Conservation (phyloP, 1,284 basidiomycete genomes). For the Polyporus tsugae region DNA sequence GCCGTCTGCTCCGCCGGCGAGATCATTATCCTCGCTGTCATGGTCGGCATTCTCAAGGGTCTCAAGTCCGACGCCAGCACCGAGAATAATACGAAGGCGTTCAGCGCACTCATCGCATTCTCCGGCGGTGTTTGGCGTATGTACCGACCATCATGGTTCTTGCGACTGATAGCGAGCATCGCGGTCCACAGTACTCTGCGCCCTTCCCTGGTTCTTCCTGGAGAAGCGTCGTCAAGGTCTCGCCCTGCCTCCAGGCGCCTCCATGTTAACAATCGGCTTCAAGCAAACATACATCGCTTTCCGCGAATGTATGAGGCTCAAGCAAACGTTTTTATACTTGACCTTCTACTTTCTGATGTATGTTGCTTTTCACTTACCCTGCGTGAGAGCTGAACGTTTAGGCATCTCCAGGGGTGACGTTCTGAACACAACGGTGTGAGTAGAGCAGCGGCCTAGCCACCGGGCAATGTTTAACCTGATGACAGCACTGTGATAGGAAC, state of each 20-base stretch:
- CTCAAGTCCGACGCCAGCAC: conserved; percentile 68
- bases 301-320: conserved; percentile 71
- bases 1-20: conserved; percentile 77
- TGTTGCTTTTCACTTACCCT: conserved; percentile 32
- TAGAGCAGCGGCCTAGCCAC: not conserved
- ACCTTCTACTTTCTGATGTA: conserved; percentile 82
- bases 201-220: conserved; percentile 80
- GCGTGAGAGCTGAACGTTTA: not conserved
- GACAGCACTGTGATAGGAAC: conserved; percentile 81
- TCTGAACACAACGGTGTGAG: conserved; percentile 78
- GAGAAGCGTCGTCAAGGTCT: conserved; percentile 77
- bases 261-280: conserved; percentile 74
- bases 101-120: conserved; percentile 80
- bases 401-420: conserved; percentile 55
- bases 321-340: conserved; percentile 80
- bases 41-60: conserved; percentile 81
- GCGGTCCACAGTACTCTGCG: conserved; percentile 62
- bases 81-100: conserved; percentile 81
- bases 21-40: conserved; percentile 74
- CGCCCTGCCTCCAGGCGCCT: conserved; percentile 67
- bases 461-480: conserved; percentile 5
- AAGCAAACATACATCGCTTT: conserved; percentile 75
- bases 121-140: conserved; percentile 78
- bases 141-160: conserved; percentile 37
- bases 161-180: conserved; percentile 15